phyloP scores from a whole-genome alignment of 2,329 filamentous ascomycete species.

The Chalaropsis ovoidea region DNA sequence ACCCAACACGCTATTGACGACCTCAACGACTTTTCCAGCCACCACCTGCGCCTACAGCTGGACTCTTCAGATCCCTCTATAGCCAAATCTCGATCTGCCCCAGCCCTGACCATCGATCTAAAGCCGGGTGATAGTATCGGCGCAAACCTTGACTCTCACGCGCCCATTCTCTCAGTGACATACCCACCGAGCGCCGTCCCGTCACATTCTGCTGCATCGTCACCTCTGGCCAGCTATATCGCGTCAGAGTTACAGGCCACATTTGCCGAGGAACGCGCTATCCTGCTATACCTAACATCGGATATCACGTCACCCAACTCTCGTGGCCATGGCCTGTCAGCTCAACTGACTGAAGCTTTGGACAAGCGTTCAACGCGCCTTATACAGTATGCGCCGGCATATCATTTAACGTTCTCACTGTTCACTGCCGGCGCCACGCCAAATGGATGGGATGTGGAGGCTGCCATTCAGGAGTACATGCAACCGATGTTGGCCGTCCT shows the following conservation, averaged over 20 bases:
- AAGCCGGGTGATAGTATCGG: constrained; percentile 49
- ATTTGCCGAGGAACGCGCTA: constrained; percentile 81
- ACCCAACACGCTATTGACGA: constrained; percentile 81
- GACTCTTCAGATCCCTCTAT: constrained; percentile 10
- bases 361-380: constrained; percentile 69
- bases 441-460: constrained; percentile 83
- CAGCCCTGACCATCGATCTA: constrained; percentile 62
- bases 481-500: constrained; percentile 70
- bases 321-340: constrained; percentile 38
- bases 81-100: constrained; percentile 29
- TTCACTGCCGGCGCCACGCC: constrained; percentile 72
- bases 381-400: constrained; percentile 84
- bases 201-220: constrained; percentile 53
- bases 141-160: constrained; percentile 57
- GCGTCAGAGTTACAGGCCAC: constrained; percentile 65
- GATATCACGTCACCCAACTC: constrained; percentile 45
- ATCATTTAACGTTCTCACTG: constrained; percentile 90
- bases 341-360: constrained; percentile 46
- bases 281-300: constrained; percentile 64
- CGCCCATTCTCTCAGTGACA: constrained; percentile 62
- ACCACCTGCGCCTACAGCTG: constrained; percentile 47
- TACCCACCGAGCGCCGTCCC: constrained; percentile 63
- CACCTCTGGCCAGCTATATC: constrained; percentile 64
- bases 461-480: constrained; percentile 70
- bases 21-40: constrained; percentile 77